Conservation (phyloP, 768 basidiomycete genomes). For the Pleurotus eryngii region DNA sequence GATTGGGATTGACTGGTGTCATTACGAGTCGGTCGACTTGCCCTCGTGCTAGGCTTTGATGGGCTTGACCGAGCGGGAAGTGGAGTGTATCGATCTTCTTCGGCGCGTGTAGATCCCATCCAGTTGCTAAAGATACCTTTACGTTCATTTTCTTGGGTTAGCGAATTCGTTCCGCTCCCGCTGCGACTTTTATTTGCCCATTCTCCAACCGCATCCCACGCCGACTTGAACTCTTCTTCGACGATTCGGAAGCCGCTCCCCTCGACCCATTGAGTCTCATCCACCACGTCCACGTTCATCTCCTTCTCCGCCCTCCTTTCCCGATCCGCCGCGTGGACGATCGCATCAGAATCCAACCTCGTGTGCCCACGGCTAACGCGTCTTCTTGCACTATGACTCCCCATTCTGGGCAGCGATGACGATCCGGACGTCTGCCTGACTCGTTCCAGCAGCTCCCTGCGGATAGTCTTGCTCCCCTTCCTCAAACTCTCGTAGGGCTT, state of each 20-base stretch:
- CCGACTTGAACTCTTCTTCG: constrained; percentile 17
- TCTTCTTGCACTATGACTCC: constrained; percentile 9
- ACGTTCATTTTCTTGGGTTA: constrained; percentile 18
- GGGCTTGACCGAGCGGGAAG: constrained; percentile 28
- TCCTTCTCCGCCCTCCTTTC: neutral
- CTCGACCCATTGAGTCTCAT: constrained; percentile 21
- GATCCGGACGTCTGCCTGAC: constrained; percentile 24
- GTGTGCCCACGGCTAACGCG: constrained; percentile 16
- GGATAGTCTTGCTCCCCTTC: constrained; percentile 43
- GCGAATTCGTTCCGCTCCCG: constrained; percentile 6
- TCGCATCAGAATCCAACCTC: constrained; percentile 24
- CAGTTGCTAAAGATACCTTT: constrained; percentile 2
- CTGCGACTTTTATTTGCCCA: constrained; percentile 10
- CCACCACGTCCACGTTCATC: neutral
- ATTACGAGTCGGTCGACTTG: neutral
- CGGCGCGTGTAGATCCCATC: neutral
- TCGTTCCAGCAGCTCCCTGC: constrained; percentile 45
- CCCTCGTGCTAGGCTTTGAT: neutral
- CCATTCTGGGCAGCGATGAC: constrained; percentile 13
- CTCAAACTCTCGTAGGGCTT: constrained; percentile 43
- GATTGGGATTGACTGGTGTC: neutral
- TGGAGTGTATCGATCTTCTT: constrained; percentile 38
- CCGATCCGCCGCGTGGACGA: constrained; percentile 11
- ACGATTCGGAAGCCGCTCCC: constrained; percentile 43
- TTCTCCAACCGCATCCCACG: constrained; percentile 11